These are phyloP conservation scores for Tuber indicum DNA, from an alignment of 495 filamentous ascomycete genomes.

Conservation along the genomic window DNA sequence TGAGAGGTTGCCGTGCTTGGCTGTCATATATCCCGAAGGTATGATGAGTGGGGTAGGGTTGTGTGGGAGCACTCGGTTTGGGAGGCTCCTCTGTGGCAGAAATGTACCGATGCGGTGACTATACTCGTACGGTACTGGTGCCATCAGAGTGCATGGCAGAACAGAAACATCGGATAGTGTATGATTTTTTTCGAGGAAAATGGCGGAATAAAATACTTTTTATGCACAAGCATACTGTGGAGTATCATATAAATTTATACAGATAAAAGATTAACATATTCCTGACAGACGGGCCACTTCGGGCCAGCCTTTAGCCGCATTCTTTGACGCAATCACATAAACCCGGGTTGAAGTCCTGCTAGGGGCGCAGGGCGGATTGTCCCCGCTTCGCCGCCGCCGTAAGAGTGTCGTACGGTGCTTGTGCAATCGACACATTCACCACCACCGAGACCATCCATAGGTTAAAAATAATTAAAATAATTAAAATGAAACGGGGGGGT, in stretches of 20 bases:
- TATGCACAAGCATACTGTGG: neutral
- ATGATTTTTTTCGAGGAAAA: neutral
- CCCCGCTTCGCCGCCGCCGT: neutral
- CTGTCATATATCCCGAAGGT: neutral
- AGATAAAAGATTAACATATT: slow-evolving; percentile 16
- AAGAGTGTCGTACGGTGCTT: neutral
- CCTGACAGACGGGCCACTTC: slow-evolving; percentile 15
- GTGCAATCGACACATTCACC: neutral
- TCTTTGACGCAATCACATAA: slow-evolving; percentile 25
- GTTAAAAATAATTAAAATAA: neutral
- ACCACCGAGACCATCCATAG: neutral
- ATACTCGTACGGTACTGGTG: neutral
- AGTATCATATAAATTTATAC: neutral
- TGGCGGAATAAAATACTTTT: neutral
- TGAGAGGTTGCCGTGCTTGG: neutral
- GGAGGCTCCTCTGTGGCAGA: neutral
- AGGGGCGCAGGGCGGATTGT: neutral
- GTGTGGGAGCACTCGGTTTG: neutral
- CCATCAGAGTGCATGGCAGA: neutral
- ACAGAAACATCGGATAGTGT: neutral
- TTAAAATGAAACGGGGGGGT: neutral
- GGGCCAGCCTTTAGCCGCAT: slow-evolving; percentile 20
- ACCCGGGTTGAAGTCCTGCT: slow-evolving; percentile 24
- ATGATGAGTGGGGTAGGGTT: neutral
- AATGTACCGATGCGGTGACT: neutral